Evolutionary conservation across 2,329 filamentous ascomycete species (phyloP), one percentile per base, ranked within the genome.

Genomic region (Metarhizium sp.): DNA sequence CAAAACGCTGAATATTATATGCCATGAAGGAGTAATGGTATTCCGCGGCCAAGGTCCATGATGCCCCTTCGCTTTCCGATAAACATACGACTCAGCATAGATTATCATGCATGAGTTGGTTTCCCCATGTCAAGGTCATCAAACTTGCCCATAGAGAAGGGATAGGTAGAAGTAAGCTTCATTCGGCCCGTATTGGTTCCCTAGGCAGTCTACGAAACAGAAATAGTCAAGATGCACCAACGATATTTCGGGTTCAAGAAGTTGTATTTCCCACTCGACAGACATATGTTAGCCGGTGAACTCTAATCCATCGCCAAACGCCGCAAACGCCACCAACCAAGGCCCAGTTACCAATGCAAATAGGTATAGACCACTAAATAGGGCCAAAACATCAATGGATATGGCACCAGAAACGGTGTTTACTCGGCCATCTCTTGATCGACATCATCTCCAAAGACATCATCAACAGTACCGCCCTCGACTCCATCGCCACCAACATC

Each of bases 341-440:
- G 40, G 42, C 42, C n/a, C 7, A 4, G 16, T 16, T 40, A 20
- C 49, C 29, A 20, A 29, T 51, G 16, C n/a, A 38, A 18, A 11
- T 16, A 18, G 38, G 14, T 18, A 30, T 30, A 10, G 6, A 25
- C 13, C 29, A 34, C 20, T n/a, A 10, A 14, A 40, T 1, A 14
- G 8, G 38, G 38, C 14, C 38, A 13, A 40, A 40, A 40, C 38
- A 40, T 14, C 14, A 1, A 11, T 32, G 47, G 25, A 49, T n/a
- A 32, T 7, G 47, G 30, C 20, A 29, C 8, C 7, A 20, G 8
- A 6, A n/a, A 16, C 32, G 49, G 18, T 36, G 34, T 30, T 32
- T 69, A 64, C 57, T 79, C 78, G 29, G 76, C 79, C 74, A 81
- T 79, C 52, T 83, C 81, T 65, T 82, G 75, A 59, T 81, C 78